Evolutionary conservation across 768 basidiomycete genomes (phyloP), one percentile per base, ranked within the genome.

Genomic region (Pleurotus pulmonarius): DNA sequence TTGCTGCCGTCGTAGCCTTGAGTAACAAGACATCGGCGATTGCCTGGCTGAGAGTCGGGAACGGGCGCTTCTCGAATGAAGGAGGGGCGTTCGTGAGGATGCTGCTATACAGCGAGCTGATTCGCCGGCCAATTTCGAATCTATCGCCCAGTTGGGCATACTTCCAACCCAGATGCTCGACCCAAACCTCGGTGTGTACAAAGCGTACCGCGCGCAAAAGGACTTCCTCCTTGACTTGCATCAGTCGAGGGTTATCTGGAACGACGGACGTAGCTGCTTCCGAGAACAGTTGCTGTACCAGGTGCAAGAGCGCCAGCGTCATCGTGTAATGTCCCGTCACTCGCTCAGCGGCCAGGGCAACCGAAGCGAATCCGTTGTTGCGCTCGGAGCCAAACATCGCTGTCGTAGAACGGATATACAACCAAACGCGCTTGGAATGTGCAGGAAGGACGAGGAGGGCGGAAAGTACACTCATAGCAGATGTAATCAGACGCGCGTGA

Each of bases 101-200:
- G 40, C 82, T 78, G 12, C 79, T 73, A 66, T 90, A 95, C 25
- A 95, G 73, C 6, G 76, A 74, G 8, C 84, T 79, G 22, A 93
- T 75, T 13, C 85, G 75, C 52, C 80, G 76, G 16, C 87, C 88
- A 46, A 98, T 87, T 72, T 92, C 89, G 64, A 92, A 95, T 39
- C 90, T 81, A 65, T 92, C 89, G 4, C 87, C 87, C 11, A 94
- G 75, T 55, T 88, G 87, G 3, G 76, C 75, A 61, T 94, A 97
- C 67, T 90, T 90, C 94, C 94, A 98, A 2, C 85, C 82, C 39
- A 85, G 67, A 67, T 92, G 89, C 62, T 89, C 87, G 0, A 88
- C 81, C 94, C 94, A 98, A 16, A 96, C 85, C 66, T 95, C 90
- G 6, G 83, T 82, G 63, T 94, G 91, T 7, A 95, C 81, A 59